These are phyloP conservation scores for Yamadazyma jaroonii DNA, from an alignment of 1,139 yeast species.

Conservation along the genomic window DNA sequence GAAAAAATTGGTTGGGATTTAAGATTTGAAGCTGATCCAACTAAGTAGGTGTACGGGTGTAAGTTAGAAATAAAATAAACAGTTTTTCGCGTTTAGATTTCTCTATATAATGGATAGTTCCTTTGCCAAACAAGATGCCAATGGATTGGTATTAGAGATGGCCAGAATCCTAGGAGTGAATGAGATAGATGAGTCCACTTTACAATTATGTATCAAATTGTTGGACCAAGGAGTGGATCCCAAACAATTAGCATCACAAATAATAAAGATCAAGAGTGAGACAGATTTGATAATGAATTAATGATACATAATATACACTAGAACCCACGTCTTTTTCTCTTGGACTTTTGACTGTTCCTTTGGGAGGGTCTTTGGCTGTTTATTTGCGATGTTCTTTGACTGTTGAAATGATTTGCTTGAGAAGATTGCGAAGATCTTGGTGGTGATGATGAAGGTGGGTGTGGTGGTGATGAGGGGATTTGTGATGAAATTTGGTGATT, in stretches of 20 bases:
- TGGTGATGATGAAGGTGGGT: constrained; percentile 3
- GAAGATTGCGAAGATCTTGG: constrained; percentile 9
- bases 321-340: constrained; percentile 26
- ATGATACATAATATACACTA: constrained; percentile 2
- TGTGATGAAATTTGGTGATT: constrained; percentile 5
- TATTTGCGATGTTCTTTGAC: not conserved
- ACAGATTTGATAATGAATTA: constrained; percentile 19
- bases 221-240: constrained; percentile 42
- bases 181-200: constrained; percentile 28
- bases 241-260: constrained; percentile 24
- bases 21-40: constrained; percentile 67
- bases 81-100: not conserved
- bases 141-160: constrained; percentile 23
- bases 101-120: not conserved
- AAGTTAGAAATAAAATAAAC: not conserved
- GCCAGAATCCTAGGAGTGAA: constrained; percentile 24
- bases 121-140: constrained; percentile 8
- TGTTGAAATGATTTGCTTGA: not conserved
- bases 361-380: not conserved
- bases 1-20: constrained; percentile 94
- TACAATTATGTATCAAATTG: constrained; percentile 34
- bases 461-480: constrained; percentile 6
- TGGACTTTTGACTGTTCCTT: constrained; percentile 6
- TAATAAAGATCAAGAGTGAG: constrained; percentile 26
- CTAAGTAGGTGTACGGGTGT: constrained; percentile 20